A percentile compares a stretch with the other conserved stretches of the same genome.
Conservation (phyloP, 23 red algal species). For the Cyanidium caldarium region DNA sequence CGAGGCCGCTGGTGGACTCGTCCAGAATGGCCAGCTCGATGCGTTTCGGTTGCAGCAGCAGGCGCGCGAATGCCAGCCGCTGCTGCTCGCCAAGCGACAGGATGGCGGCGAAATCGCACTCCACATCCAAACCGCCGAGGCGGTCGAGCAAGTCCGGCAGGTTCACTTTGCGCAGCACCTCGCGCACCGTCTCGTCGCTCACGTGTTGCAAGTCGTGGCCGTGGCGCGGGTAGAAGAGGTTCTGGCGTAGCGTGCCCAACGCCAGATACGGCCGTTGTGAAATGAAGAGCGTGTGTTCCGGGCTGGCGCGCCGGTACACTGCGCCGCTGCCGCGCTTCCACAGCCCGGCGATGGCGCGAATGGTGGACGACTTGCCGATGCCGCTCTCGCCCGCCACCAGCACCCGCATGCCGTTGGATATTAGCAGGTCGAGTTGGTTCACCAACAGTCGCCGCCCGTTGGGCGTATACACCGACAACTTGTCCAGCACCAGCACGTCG, state of each 20-base stretch:
- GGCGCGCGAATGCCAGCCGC: conserved; percentile 71
- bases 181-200: conserved; percentile 21
- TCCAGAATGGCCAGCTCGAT: conserved; percentile 45
- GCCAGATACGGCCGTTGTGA: conserved; percentile 11
- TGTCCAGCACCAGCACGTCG: conserved; percentile 4
- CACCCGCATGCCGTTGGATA: neutral
- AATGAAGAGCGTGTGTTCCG: neutral
- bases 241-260: conserved; percentile 8
- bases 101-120: conserved; percentile 34
- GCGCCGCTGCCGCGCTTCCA: conserved; percentile 11
- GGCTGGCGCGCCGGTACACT: neutral
- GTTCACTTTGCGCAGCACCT: conserved; percentile 42
- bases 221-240: conserved; percentile 8
- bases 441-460: neutral
- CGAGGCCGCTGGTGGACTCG: conserved; percentile 60
- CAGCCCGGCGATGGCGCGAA: conserved; percentile 11
- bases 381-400: conserved; percentile 17
- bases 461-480: conserved; percentile 5
- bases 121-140: conserved; percentile 35
- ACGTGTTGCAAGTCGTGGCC: neutral
- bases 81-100: conserved; percentile 96
- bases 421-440: neutral
- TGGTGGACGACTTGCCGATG: conserved; percentile 16
- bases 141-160: conserved; percentile 32
- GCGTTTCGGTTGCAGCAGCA: conserved; percentile 32